Conservation (phyloP, 1,284 basidiomycete species). For the Mycena citricolor region DNA sequence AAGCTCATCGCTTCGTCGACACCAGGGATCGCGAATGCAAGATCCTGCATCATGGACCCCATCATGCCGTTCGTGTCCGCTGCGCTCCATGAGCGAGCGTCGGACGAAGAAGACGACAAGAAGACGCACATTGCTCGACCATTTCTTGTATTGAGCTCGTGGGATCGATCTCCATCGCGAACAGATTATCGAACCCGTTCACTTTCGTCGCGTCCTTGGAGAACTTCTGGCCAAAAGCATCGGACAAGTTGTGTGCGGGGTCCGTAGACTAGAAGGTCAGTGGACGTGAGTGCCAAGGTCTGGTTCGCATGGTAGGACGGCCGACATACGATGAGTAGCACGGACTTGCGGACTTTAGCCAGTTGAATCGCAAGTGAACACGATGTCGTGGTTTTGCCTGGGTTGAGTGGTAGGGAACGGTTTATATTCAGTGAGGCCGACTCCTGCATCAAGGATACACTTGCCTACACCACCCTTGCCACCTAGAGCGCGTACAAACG, state of each 20-base stretch:
- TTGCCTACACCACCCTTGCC: slow-evolving; percentile 93
- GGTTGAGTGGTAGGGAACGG: too few species aligned
- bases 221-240: slow-evolving; percentile 99
- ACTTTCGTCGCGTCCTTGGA: slow-evolving; percentile 99
- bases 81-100: slow-evolving; percentile 31
- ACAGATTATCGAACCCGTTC: slow-evolving; percentile 96
- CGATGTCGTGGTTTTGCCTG: slow-evolving; percentile 94
- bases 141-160: slow-evolving; percentile 97
- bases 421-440: slow-evolving; percentile 10
- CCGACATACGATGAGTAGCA: slow-evolving; percentile 90
- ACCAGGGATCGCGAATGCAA: slow-evolving; percentile 98
- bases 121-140: slow-evolving; percentile 87
- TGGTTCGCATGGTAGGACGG: slow-evolving; percentile 4
- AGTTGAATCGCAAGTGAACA: slow-evolving; percentile 96
- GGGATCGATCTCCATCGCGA: slow-evolving; percentile 99
- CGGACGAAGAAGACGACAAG: neutral
- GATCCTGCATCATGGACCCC: slow-evolving; percentile 99
- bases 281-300: slow-evolving; percentile 1
- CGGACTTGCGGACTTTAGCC: slow-evolving; percentile 83
- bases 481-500: slow-evolving; percentile 48
- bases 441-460: slow-evolving; percentile 31
- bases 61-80: slow-evolving; percentile 93
- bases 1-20: slow-evolving; percentile 99
- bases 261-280: slow-evolving; percentile 80
- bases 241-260: slow-evolving; percentile 97